Conservation (phyloP, 306 rosid genomes). For the Datisca glomerata region DNA sequence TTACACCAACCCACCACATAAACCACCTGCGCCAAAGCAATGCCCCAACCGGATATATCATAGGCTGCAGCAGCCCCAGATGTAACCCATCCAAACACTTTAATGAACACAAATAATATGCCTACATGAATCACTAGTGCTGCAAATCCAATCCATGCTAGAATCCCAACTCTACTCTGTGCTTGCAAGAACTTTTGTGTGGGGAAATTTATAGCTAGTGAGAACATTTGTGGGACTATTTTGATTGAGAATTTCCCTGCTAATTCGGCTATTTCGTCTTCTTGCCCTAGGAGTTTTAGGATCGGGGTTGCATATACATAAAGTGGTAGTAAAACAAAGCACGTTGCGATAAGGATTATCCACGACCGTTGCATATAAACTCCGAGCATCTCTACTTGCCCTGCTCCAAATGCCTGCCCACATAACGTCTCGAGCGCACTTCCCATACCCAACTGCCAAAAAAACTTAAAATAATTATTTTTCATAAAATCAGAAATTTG, state of each 20-base stretch:
- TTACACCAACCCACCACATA: constrained; percentile 72
- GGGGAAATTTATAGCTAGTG: constrained; percentile 62
- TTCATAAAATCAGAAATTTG: constrained; percentile 2
- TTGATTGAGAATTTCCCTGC: constrained; percentile 44
- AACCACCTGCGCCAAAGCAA: constrained; percentile 40
- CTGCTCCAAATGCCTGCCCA: constrained; percentile 95
- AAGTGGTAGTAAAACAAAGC: constrained; percentile 47
- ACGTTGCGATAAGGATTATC: constrained; percentile 37
- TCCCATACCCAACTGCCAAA: constrained; percentile 89
- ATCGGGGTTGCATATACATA: constrained; percentile 62
- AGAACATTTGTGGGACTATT: constrained; percentile 60
- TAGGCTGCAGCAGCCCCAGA: constrained; percentile 65
- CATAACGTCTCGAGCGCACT: constrained; percentile 86
- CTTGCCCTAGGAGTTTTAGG: constrained; percentile 60
- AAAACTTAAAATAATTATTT: too few relatives aligned
- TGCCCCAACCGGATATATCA: constrained; percentile 56
- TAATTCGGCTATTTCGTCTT: constrained; percentile 50
- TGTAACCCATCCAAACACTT: constrained; percentile 38
- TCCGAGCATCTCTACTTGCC: constrained; percentile 63
- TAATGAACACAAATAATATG: constrained; percentile 51
- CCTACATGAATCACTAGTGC: constrained; percentile 40
- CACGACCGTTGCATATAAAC: constrained; percentile 88
- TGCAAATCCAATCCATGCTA: constrained; percentile 57
- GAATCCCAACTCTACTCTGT: constrained; percentile 61
- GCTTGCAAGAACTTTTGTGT: constrained; percentile 80